Evolutionary conservation across 192 early-diverging fungal species (phyloP), one percentile per base, ranked within the genome.

Genomic region (Coemansia nantahalensis): DNA sequence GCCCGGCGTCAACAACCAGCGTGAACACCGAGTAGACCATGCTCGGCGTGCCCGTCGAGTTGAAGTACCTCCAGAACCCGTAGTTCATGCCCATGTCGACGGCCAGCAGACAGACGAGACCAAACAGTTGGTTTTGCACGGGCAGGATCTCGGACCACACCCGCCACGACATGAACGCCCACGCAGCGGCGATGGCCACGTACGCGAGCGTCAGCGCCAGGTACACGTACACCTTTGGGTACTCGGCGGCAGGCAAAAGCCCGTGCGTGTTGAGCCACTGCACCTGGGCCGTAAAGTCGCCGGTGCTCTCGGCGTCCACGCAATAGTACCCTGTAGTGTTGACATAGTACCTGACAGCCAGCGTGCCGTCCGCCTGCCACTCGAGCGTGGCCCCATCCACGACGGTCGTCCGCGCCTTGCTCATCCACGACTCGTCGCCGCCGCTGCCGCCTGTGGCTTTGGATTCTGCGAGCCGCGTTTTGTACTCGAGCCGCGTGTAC

Each of bases 71-170:
- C 87, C 85, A 88, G 60, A 83, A 85, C 9, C 81, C 90, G 80
- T 89, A 92, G 72, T 96, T 95, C 67, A 94, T 85, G 2, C 89
- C 91, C 89, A 91, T 93, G 51, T 95, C 94, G 6, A 91, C 67
- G 43, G 87, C 87, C 22, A 98, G 78, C 66, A 94, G 86, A 37
- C 89, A 84, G 17, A 92, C 84, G 8, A 95, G 85, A 5, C 81
- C 86, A 1, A 88, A 84, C 12, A 95, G 83, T 63, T 90, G 92
- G 62, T 94, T 88, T 77, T 98, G 96, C 11, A 98, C 83, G 13
- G 86, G 85, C 55, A 98, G 62, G 53, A 98, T 86, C 61, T 97
- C 96, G 7, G 78, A 65, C 89, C 94, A 93, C 59, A 91, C 81
- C 30, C 83, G 69, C 45, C 86, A 89, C 13, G 84, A 88, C 40